phyloP scores from a whole-genome alignment of 441 rosid species.

The Erodium trifolium region DNA sequence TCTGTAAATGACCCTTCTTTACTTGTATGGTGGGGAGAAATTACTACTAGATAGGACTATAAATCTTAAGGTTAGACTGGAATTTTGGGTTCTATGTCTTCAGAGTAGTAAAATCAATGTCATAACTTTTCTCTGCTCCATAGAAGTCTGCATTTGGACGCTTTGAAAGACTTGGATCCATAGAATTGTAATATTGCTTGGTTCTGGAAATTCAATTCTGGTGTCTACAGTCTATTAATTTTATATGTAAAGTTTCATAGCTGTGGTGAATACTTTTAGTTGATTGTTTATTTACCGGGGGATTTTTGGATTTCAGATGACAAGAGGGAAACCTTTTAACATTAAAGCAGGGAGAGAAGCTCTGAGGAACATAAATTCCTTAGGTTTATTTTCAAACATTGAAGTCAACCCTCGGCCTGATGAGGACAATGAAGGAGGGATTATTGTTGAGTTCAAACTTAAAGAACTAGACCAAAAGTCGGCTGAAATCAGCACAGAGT shows the following conservation, averaged over 20 bases:
- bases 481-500: slow-evolving; percentile 95
- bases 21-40: too few relatives aligned
- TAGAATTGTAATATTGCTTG: neutral
- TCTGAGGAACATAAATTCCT: slow-evolving; percentile 66
- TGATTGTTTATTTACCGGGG: slow-evolving; percentile 15
- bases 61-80: too few relatives aligned
- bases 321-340: slow-evolving; percentile 75
- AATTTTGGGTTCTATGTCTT: too few relatives aligned
- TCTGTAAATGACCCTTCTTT: too few relatives aligned
- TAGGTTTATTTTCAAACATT: slow-evolving; percentile 75
- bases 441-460: slow-evolving; percentile 88
- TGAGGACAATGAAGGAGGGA: slow-evolving; percentile 91
- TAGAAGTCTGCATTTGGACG: neutral
- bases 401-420: slow-evolving; percentile 92
- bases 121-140: too few relatives aligned
- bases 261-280: neutral
- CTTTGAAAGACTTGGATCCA: neutral
- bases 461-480: slow-evolving; percentile 91
- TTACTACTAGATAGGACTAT: too few relatives aligned
- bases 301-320: slow-evolving; percentile 41
- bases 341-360: slow-evolving; percentile 92
- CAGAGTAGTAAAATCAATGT: too few relatives aligned
- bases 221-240: too few relatives aligned
- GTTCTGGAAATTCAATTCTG: neutral
- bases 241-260: neutral